phyloP scores from a whole-genome alignment of 768 basidiomycete genomes.

The Collybiopsis luxurians region DNA sequence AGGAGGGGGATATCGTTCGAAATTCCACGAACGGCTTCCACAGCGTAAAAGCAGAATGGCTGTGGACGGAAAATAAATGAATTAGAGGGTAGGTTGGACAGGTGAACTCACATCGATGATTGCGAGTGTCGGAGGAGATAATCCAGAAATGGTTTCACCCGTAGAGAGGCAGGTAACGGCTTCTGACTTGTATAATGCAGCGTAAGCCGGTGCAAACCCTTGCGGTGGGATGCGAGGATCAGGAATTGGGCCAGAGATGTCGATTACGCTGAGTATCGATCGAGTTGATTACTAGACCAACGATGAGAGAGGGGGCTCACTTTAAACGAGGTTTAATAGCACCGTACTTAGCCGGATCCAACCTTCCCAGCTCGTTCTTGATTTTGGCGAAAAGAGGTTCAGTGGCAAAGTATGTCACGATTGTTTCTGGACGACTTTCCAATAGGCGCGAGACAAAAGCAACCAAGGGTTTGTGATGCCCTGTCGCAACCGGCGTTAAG shows the following conservation, averaged over 20 bases:
- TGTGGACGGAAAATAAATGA: neutral
- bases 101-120: slow-evolving; percentile 3
- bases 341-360: neutral
- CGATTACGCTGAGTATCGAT: neutral
- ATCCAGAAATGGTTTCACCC: neutral
- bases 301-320: neutral
- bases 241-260: neutral
- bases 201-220: neutral
- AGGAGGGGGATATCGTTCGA: neutral
- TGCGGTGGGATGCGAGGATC: neutral
- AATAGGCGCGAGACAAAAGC: neutral
- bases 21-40: neutral
- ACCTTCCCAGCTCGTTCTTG: neutral
- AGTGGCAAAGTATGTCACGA: neutral
- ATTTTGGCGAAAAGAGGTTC: neutral
- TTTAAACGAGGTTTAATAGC: neutral
- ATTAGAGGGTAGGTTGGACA: neutral
- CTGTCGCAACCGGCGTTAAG: neutral
- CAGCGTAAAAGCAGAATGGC: neutral
- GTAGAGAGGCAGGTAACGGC: neutral
- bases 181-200: neutral
- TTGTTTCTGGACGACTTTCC: neutral
- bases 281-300: no score
- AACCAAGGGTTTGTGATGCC: neutral
- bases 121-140: neutral